Percentiles rank a stretch among this genome's conserved stretches.
These are phyloP conservation scores for Colletotrichum sp. DNA, from an alignment of 2,329 filamentous ascomycete genomes.

Conservation along the genomic window DNA sequence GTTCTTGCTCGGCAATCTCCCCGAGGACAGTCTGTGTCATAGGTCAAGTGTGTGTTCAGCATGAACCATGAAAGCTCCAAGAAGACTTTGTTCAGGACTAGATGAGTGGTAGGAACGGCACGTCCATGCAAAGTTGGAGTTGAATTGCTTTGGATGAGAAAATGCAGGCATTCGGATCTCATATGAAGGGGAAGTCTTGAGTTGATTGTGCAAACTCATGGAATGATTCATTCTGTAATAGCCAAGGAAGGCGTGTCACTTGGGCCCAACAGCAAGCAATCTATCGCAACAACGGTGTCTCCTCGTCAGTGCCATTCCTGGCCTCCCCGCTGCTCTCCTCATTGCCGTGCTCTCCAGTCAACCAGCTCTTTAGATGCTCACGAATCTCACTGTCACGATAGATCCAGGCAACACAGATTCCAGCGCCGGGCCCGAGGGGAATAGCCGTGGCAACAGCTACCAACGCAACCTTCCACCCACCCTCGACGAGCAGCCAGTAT, in stretches of 20 bases:
- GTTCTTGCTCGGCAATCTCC: too few relatives aligned
- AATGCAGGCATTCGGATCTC: background rate
- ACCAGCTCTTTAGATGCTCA: slow-evolving; percentile 21
- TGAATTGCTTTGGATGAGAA: too few relatives aligned
- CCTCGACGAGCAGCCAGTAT: slow-evolving; percentile 59
- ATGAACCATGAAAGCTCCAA: too few relatives aligned
- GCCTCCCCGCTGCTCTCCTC: background rate
- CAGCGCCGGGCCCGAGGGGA: slow-evolving; percentile 41
- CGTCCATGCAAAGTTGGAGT: too few relatives aligned
- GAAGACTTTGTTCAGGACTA: too few relatives aligned
- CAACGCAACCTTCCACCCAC: slow-evolving; percentile 44
- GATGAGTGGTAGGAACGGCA: too few relatives aligned
- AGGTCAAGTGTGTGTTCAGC: too few relatives aligned
- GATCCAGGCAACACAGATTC: slow-evolving; percentile 41
- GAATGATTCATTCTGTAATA: background rate
- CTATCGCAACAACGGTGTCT: slow-evolving; percentile 34
- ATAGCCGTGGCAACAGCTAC: slow-evolving; percentile 32
- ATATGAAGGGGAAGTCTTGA: background rate
- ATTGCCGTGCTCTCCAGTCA: background rate
- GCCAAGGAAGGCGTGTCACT: background rate
- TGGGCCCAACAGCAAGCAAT: rapidly evolving
- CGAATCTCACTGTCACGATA: slow-evolving; percentile 40
- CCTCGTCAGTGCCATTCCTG: slow-evolving; percentile 27
- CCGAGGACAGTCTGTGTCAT: too few relatives aligned
- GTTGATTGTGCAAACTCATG: background rate